These are phyloP conservation scores for Medicago truncatula DNA, from an alignment of 306 rosid species.

Conservation along the genomic window MtrunA17r5.0-ANR NC_053044.1:1618001-1618500, in stretches of 20 bases:
- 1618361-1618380: too few species aligned
- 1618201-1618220: not conserved
- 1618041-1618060: conserved; percentile 1
- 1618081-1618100: conserved; percentile 25
- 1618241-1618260: conserved; percentile 17
- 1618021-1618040: conserved; percentile 8
- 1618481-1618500: too few species aligned
- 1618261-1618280: not conserved
- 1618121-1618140: conserved; percentile 8
- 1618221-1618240: not conserved
- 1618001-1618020: conserved; percentile 12
- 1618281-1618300: too few species aligned
- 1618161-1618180: not conserved
- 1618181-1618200: not conserved
- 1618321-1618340: too few species aligned
- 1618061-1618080: conserved; percentile 10
- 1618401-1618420: too few species aligned
- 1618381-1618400: too few species aligned
- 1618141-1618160: not conserved
- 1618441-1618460: too few species aligned
- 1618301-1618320: too few species aligned
- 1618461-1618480: too few species aligned
- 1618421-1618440: too few species aligned
- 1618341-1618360: too few species aligned
- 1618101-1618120: conserved; percentile 15